Conservation (phyloP, 2,329 filamentous ascomycete genomes). For the Apiospora aurea region DNA sequence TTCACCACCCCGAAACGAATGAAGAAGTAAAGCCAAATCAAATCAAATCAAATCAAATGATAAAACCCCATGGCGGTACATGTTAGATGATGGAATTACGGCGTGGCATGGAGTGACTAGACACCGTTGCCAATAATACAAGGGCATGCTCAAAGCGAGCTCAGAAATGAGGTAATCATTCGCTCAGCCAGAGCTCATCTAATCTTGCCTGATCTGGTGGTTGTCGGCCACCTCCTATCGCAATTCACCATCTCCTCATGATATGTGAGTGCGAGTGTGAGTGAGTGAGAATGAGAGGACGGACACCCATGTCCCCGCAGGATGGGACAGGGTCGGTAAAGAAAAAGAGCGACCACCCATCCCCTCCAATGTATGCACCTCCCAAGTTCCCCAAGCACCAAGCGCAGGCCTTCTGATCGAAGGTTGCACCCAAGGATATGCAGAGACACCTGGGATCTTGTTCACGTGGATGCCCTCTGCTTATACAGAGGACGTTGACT, state of each 20-base stretch:
- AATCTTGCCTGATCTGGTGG: background rate
- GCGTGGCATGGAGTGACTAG: constrained; percentile 18
- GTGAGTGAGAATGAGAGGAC: background rate
- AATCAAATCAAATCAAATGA: constrained; percentile 18
- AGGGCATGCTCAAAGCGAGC: constrained; percentile 21
- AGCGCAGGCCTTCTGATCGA: constrained; percentile 19
- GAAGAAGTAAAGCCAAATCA: background rate
- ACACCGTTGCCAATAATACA: constrained; percentile 4
- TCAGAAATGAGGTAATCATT: constrained; percentile 23
- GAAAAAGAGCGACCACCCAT: background rate
- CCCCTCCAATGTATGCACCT: background rate
- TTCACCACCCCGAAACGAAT: constrained; percentile 2
- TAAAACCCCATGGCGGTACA: background rate
- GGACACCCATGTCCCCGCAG: background rate
- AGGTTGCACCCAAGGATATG: constrained; percentile 22
- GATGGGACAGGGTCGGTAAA: constrained; percentile 22
- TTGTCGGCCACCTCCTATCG: constrained; percentile 20
- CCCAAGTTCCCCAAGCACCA: background rate
- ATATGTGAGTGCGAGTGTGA: background rate
- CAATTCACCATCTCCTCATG: constrained; percentile 15
- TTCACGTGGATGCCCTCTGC: constrained; percentile 23
- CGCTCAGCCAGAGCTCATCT: constrained; percentile 21
- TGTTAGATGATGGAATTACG: constrained; percentile 17
- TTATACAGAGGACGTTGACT: constrained; percentile 23
- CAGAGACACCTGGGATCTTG: constrained; percentile 22